Evolutionary conservation across 352 stramenopile species (phyloP).

Genomic region (Blastocystis sp.): DNA sequence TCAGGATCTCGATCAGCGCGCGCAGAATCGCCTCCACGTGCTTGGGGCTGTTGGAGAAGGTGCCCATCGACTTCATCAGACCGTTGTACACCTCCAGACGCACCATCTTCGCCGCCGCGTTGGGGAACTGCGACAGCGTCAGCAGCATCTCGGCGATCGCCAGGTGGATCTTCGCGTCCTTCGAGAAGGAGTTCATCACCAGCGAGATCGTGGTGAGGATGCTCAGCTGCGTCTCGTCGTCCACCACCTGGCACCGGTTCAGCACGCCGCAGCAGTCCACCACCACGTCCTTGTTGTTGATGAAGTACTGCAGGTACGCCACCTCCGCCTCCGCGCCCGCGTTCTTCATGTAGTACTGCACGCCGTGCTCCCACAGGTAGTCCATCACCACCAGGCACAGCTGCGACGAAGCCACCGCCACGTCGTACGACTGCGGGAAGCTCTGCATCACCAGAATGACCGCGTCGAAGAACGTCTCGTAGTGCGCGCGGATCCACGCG

Average conservation of each 20-base stretch:
- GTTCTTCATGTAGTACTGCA: conserved; percentile 67
- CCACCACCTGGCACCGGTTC: conserved; percentile 58
- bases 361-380: conserved; percentile 45
- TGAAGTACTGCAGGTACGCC: conserved; percentile 47
- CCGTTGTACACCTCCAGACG: conserved; percentile 62
- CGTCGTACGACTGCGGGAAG: conserved; percentile 47
- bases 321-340: conserved; percentile 38
- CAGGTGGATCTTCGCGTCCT: conserved; percentile 65
- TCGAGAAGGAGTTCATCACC: conserved; percentile 54
- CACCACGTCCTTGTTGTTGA: conserved; percentile 67
- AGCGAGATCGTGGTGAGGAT: conserved; percentile 16
- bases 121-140: conserved; percentile 10
- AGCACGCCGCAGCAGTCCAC: conserved; percentile 43
- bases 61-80: conserved; percentile 67
- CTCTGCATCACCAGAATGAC: conserved; percentile 10
- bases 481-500: conserved; percentile 1
- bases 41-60: conserved; percentile 6
- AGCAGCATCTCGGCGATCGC: conserved; percentile 46
- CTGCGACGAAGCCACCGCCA: conserved; percentile 22
- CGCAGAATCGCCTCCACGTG: conserved; percentile 56
- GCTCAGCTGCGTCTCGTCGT: conserved; percentile 58
- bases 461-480: conserved; percentile 53
- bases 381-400: conserved; percentile 61
- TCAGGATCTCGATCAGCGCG: conserved; percentile 50
- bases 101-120: conserved; percentile 64